Evolutionary conservation across 768 basidiomycete genomes (phyloP).

Genomic region (Auricularia sp.): DNA sequence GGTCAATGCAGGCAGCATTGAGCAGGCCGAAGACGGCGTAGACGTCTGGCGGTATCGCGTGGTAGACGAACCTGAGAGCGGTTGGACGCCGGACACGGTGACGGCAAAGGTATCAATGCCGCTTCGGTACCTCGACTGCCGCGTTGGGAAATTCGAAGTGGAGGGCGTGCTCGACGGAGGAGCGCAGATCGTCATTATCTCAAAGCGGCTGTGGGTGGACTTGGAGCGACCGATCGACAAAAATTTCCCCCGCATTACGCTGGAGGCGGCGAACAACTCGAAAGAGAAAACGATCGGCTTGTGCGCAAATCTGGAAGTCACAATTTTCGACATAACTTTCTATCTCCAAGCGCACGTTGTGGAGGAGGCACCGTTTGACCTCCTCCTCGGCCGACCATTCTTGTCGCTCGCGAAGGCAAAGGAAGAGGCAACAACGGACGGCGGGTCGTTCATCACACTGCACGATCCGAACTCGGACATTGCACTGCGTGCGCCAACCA

Average conservation of each 20-base stretch:
- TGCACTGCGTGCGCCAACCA: not conserved
- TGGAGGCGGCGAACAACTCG: not conserved
- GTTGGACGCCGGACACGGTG: not conserved
- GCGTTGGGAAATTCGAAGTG: not conserved
- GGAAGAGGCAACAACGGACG: not conserved
- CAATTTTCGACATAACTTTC: conserved; percentile 1
- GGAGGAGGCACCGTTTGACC: conserved; percentile 8
- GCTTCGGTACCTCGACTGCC: not conserved
- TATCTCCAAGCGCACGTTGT: conserved; percentile 10
- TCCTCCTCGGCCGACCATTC: conserved; percentile 11
- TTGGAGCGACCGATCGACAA: not conserved
- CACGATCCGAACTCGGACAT: not conserved
- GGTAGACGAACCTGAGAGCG: not conserved
- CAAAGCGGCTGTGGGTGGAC: not conserved
- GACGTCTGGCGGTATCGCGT: not conserved
- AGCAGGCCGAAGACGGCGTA: not conserved
- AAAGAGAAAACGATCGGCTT: not conserved
- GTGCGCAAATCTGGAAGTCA: conserved; percentile 3
- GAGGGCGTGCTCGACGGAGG: not conserved
- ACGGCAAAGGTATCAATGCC: not conserved
- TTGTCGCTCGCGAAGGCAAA: not conserved
- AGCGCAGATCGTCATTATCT: not conserved
- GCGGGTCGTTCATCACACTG: not conserved
- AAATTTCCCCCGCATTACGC: not conserved
- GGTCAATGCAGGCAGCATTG: not conserved